A percentile compares a stretch with the other conserved stretches of the same genome.
Evolutionary conservation across 2,329 filamentous ascomycete genomes (phyloP).

Genomic region (Sclerotinia trifoliorum): DNA sequence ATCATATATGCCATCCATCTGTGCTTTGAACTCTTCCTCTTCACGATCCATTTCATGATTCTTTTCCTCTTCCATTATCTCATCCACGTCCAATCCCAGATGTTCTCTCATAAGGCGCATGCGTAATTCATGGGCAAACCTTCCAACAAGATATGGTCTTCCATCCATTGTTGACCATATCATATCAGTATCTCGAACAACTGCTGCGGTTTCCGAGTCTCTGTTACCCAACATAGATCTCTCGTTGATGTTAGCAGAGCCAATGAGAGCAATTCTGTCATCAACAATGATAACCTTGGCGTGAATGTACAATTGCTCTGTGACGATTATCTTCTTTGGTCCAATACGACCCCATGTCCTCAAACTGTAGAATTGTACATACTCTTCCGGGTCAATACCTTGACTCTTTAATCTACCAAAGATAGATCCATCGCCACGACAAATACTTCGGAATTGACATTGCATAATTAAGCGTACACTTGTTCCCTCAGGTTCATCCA

Average conservation of each 20-base stretch:
- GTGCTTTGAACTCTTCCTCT: constrained; percentile 51
- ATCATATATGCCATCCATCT: constrained; percentile 63
- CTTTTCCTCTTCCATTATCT: constrained; percentile 77
- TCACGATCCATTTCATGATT: constrained; percentile 62
- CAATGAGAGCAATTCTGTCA: constrained; percentile 88
- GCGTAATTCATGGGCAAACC: constrained; percentile 89
- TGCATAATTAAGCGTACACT: constrained; percentile 95
- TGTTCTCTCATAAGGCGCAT: constrained; percentile 96
- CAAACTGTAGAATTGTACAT: constrained; percentile 91
- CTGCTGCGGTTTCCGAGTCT: constrained; percentile 87
- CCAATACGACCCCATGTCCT: constrained; percentile 91
- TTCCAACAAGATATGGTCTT: constrained; percentile 81
- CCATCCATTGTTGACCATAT: constrained; percentile 90
- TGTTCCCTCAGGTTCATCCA: constrained; percentile 89
- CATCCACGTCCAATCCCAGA: constrained; percentile 91
- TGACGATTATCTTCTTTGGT: constrained; percentile 76
- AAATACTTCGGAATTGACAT: constrained; percentile 95
- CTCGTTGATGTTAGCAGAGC: constrained; percentile 98
- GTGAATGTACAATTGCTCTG: constrained; percentile 97
- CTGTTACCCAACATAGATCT: constrained; percentile 89
- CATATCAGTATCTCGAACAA: constrained; percentile 92
- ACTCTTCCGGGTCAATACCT: constrained; percentile 89
- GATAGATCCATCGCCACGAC: constrained; percentile 85
- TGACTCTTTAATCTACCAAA: constrained; percentile 78
- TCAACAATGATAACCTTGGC: constrained; percentile 97